Evolutionary conservation across 176 grass and related monocot species (phyloP), one percentile per base, ranked within the genome.

Genomic region (Eleusine indica): DNA sequence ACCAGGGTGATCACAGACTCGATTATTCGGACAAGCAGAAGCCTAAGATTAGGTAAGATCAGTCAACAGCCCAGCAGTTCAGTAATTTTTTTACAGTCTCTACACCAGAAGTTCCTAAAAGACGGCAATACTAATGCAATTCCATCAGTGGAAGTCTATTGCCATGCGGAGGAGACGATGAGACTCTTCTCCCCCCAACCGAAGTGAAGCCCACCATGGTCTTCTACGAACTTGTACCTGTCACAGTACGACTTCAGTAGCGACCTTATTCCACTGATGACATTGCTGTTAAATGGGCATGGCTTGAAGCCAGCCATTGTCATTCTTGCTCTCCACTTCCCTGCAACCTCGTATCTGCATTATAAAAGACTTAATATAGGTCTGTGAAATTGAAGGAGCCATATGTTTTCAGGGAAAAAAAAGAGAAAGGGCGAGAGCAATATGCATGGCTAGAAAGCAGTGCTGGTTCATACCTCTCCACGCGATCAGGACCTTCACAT

Each of bases 311-410:
- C 96, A 22, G 96, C 96, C 96, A 99, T 99, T 48, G 83, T 84
- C 93, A 99, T 96, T 81, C 96, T 91, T 61, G 96, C 89, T 46
- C 90, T 94, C 93, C 96, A 99, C 90, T 99, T 99, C 48, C 93
- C 96, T 21, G 96, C 93, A 87, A 88, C 87, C 82, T 99, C 96
- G 18, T 92, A 99, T 83, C 96, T 99, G 85, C 54, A 85, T 25
- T 52, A 68, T 19, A 73, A 32, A 69, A 46, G 4, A 90, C 70
- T 83, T 11, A 68, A 60, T 61, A 40, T 35, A 79, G 35, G 13
- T 61, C 60, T 19, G 29, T 58, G 60, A 35, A 47, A 15, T 15
- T 85, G 54, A 37, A 28, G n/a, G 52, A 9, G 3, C 22, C 10
- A 32, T 35, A 66, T 57, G 18, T 47, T 78, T 77, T 35, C 19